Conservation (phyloP, 495 filamentous ascomycete species). For the Penicillium bialowiezense region DNA sequence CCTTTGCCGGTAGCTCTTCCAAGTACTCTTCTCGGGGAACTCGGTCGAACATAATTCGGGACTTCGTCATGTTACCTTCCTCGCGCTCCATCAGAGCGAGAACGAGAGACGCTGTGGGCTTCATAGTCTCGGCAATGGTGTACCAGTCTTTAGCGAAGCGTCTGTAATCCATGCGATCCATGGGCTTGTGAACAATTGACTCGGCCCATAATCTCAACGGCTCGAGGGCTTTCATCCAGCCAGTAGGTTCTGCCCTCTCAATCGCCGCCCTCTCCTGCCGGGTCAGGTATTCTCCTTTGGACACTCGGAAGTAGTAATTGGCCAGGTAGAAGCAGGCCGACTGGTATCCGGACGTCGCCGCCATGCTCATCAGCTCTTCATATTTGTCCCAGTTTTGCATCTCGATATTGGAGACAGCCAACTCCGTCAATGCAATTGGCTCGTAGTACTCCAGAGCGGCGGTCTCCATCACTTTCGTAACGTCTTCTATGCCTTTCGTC, state of each 20-base stretch:
- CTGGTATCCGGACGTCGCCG: constrained; percentile 24
- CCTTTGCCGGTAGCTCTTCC: too few relatives aligned
- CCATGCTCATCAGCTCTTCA: constrained; percentile 35
- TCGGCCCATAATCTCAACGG: not conserved
- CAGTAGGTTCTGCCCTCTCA: not conserved
- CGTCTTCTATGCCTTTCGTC: not conserved
- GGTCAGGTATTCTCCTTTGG: constrained; percentile 21
- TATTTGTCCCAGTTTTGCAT: constrained; percentile 25
- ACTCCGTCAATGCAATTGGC: constrained; percentile 23
- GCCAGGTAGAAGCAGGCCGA: constrained; percentile 34
- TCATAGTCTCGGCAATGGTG: constrained; percentile 10
- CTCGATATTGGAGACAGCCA: constrained; percentile 24
- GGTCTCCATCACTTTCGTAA: constrained; percentile 10
- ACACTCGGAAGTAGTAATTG: constrained; percentile 39
- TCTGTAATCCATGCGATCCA: constrained; percentile 21
- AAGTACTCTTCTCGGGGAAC: too few relatives aligned
- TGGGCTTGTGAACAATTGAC: constrained; percentile 5
- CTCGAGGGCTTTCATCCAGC: not conserved
- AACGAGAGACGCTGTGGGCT: constrained; percentile 15
- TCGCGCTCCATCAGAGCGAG: constrained; percentile 23
- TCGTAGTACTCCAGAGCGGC: constrained; percentile 36
- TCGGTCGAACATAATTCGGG: not conserved
- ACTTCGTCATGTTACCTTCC: constrained; percentile 8
- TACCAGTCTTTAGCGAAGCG: constrained; percentile 35
- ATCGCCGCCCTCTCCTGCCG: constrained; percentile 14